Percentiles rank a stretch among this genome's conserved stretches.
Conservation (phyloP, 352 stramenopile genomes). For the Paralagenidium karlingii region DNA sequence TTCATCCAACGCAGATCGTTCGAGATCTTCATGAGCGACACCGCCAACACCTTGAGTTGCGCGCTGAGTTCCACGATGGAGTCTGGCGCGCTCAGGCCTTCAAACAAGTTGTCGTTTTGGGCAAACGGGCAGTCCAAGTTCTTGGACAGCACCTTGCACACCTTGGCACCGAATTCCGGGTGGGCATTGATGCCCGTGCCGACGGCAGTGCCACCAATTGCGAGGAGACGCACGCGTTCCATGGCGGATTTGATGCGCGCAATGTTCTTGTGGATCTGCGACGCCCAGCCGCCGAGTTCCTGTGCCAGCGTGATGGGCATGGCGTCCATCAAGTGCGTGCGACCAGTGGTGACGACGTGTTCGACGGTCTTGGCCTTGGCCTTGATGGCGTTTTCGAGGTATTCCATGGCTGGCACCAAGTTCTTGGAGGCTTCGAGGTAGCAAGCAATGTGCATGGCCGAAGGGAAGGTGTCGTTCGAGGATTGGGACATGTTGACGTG, state of each 20-base stretch:
- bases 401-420: slow-evolving; percentile 47
- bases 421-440: slow-evolving; percentile 32
- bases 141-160: slow-evolving; percentile 21
- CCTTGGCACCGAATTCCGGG: slow-evolving; percentile 23
- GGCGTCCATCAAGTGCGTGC: slow-evolving; percentile 69
- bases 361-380: slow-evolving; percentile 21
- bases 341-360: slow-evolving; percentile 38
- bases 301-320: slow-evolving; percentile 40
- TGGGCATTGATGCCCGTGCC: slow-evolving; percentile 52
- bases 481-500: slow-evolving; percentile 65
- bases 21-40: slow-evolving; percentile 91
- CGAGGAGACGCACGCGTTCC: slow-evolving; percentile 28
- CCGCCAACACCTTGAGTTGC: slow-evolving; percentile 84
- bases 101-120: slow-evolving; percentile 48
- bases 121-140: slow-evolving; percentile 23
- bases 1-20: slow-evolving; percentile 90
- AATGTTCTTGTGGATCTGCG: slow-evolving; percentile 44
- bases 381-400: slow-evolving; percentile 20
- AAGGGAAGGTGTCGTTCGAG: slow-evolving; percentile 53
- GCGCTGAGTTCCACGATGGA: slow-evolving; percentile 87
- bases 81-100: slow-evolving; percentile 88
- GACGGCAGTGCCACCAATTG: slow-evolving; percentile 43
- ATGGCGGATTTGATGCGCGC: slow-evolving; percentile 26
- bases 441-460: slow-evolving; percentile 31
- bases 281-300: slow-evolving; percentile 30